Evolutionary conservation across 352 stramenopile species (phyloP).

Genomic region (Globisporangium camurandrum): DNA sequence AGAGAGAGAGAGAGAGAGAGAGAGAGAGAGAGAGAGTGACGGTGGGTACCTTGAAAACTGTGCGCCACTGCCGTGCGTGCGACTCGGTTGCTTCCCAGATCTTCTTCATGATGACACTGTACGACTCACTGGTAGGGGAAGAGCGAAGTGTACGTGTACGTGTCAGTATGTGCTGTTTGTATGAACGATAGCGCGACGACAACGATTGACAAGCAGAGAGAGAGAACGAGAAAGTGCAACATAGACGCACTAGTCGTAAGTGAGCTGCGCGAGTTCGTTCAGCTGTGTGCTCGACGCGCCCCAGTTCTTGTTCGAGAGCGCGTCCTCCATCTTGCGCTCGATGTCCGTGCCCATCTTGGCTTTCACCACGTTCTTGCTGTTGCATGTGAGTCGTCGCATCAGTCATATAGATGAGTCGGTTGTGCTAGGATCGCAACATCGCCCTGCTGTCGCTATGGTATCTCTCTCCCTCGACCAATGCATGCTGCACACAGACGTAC

Average conservation of each 20-base stretch:
- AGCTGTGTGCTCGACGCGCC: constrained; percentile 95
- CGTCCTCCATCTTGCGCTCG: constrained; percentile 89
- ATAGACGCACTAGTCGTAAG: constrained; percentile 88
- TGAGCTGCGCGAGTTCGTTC: constrained; percentile 97
- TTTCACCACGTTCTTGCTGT: constrained; percentile 80
- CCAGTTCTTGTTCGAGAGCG: constrained; percentile 99
- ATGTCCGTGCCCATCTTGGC: constrained; percentile 84
- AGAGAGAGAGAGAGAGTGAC: neutral
- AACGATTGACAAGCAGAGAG: no score
- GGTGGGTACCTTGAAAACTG: constrained; percentile 92
- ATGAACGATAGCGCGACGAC: no score
- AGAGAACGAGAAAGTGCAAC: neutral
- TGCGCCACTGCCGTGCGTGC: constrained; percentile 90
- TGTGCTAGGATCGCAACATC: no score
- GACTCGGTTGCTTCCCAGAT: constrained; percentile 94
- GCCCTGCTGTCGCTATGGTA: no score
- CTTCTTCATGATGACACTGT: constrained; percentile 86
- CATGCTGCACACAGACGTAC: constrained; percentile 31
- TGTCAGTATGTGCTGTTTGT: no score
- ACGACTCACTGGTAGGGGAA: constrained; percentile 64
- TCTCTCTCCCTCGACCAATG: neutral
- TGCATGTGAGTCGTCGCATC: neutral
- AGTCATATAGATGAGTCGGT: neutral
- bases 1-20: neutral
- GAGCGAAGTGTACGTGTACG: constrained; percentile 1